phyloP scores from a whole-genome alignment of 345 rosid genomes.

The Durio zibethinus region DNA sequence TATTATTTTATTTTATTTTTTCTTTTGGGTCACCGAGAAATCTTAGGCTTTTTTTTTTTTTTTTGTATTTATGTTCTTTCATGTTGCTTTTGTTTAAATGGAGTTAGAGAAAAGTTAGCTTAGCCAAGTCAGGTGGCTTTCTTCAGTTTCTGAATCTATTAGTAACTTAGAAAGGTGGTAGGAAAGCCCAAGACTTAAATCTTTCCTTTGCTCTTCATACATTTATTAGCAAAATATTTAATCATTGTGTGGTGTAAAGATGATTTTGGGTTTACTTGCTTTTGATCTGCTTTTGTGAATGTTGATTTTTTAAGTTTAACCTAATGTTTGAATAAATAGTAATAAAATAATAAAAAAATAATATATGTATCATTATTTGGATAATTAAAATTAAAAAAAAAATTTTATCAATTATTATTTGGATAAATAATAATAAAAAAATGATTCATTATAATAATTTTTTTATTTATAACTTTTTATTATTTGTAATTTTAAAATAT shows the following conservation, averaged over 20 bases:
- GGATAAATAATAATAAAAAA: no score
- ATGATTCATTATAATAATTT: no score
- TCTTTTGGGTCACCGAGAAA: not conserved
- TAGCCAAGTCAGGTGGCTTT: not conserved
- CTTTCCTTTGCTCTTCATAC: no score
- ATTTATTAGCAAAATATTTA: no score
- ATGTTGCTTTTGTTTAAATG: not conserved
- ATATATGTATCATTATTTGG: no score
- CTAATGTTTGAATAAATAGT: no score
- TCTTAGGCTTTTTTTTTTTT: not conserved
- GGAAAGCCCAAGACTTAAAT: not conserved
- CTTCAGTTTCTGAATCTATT: not conserved
- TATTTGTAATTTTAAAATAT: no score
- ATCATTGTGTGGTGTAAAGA: not conserved
- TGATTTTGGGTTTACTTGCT: not conserved
- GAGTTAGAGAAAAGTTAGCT: not conserved
- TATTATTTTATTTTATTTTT: not conserved
- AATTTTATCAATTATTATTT: no score
- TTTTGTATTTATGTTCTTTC: not conserved
- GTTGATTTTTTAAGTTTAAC: not conserved
- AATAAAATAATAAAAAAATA: no score
- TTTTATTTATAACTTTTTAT: no score
- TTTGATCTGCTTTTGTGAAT: not conserved
- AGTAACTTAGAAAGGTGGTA: not conserved
- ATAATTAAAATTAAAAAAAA: no score